phyloP scores from a whole-genome alignment of 805 yeast genomes.

The Ogataea populi-albae region DNA sequence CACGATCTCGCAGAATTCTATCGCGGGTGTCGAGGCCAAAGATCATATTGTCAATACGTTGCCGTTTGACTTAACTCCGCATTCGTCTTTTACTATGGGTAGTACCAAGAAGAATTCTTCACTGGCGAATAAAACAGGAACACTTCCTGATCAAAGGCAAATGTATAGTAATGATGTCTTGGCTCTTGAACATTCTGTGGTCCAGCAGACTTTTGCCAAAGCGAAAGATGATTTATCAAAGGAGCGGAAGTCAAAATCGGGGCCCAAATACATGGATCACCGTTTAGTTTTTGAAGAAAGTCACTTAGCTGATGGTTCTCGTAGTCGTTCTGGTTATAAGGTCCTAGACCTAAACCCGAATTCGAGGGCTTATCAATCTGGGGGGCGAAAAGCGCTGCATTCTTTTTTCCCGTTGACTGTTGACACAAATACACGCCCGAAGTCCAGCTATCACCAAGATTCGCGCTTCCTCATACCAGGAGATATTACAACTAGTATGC shows the following conservation, averaged over 20 bases:
- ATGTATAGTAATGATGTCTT: neutral
- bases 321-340: too few relatives aligned
- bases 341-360: neutral
- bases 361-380: neutral
- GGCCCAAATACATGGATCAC: neutral
- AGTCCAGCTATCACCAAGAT: neutral
- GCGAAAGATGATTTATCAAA: too few relatives aligned
- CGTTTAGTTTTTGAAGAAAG: neutral
- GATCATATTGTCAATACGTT: neutral
- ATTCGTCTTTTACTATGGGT: too few relatives aligned
- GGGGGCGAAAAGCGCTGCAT: too few relatives aligned
- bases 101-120: too few relatives aligned
- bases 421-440: too few relatives aligned
- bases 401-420: too few relatives aligned
- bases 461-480: neutral
- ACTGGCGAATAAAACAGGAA: neutral
- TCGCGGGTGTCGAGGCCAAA: neutral
- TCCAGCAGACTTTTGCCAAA: neutral
- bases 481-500: constrained; percentile 10
- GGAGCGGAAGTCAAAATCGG: neutral
- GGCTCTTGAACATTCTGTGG: neutral
- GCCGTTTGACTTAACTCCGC: neutral
- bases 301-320: neutral
- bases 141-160: neutral
- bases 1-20: neutral